phyloP scores from a whole-genome alignment of 257 asterid genomes.

The Solanum appendiculatum region DNA sequence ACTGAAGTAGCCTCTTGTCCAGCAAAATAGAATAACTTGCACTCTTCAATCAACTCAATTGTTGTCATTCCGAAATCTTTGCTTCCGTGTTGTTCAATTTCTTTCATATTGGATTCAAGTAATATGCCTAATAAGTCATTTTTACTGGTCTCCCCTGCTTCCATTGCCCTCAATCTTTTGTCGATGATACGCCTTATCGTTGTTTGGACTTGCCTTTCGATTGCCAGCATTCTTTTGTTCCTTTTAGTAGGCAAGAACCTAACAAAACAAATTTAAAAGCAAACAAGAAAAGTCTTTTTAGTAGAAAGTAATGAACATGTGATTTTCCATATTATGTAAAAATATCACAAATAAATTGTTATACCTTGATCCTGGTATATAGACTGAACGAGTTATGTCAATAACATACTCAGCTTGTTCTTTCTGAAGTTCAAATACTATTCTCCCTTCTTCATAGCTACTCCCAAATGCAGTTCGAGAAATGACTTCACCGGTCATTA shows the following conservation, averaged over 20 bases:
- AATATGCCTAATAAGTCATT: constrained; percentile 8
- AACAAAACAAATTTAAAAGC: neutral
- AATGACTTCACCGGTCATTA: constrained; percentile 20
- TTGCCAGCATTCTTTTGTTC: constrained; percentile 12
- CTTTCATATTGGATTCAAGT: constrained; percentile 10
- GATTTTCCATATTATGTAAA: too few relatives aligned
- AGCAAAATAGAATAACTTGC: constrained; percentile 39
- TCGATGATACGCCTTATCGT: constrained; percentile 14
- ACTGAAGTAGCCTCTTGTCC: constrained; percentile 49
- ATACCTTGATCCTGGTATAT: constrained; percentile 39
- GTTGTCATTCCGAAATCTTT: constrained; percentile 5
- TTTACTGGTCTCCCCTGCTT: neutral
- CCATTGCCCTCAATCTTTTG: constrained; percentile 17
- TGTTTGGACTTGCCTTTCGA: neutral
- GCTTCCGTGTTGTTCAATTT: neutral
- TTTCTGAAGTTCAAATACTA: constrained; percentile 27
- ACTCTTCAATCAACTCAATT: constrained; percentile 25
- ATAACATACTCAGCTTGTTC: constrained; percentile 24
- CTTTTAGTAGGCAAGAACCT: constrained; percentile 37
- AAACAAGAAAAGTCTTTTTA: too few relatives aligned
- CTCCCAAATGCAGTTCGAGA: constrained; percentile 48
- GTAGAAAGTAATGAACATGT: too few relatives aligned
- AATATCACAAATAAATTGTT: neutral
- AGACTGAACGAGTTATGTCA: neutral
- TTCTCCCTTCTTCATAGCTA: constrained; percentile 36